Evolutionary conservation across 306 rosid genomes (phyloP).

Genomic region (Quercus ilex): DNA sequence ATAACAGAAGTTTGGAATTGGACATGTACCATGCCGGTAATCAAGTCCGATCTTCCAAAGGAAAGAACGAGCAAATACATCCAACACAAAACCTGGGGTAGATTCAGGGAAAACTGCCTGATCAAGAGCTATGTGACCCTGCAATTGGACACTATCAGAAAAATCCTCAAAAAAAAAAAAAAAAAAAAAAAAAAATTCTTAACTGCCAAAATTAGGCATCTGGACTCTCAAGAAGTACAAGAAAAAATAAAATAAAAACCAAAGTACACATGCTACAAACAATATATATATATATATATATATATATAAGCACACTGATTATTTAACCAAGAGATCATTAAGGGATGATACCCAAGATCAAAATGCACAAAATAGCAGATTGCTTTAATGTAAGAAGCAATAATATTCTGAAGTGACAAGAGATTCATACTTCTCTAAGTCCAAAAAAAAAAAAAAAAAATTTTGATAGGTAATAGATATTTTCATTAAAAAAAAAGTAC

Average conservation of each 20-base stretch:
- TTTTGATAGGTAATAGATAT: too few species aligned
- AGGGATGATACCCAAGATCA: neutral
- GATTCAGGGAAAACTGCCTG: constrained; percentile 82
- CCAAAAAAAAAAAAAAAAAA: too few species aligned
- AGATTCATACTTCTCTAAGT: neutral
- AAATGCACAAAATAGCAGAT: constrained; percentile 14
- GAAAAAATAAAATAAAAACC: constrained; percentile 1
- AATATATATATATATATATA: constrained; percentile 10
- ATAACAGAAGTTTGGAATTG: neutral
- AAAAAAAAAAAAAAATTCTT: constrained; percentile 1
- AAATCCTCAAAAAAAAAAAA: neutral
- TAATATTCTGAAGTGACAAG: neutral
- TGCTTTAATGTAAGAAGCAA: neutral
- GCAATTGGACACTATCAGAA: constrained; percentile 33
- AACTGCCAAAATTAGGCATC: constrained; percentile 5
- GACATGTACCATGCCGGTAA: constrained; percentile 81
- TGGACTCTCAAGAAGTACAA: neutral
- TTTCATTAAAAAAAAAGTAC: too few species aligned
- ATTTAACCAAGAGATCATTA: constrained; percentile 4
- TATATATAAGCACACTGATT: constrained; percentile 1
- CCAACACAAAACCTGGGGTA: constrained; percentile 92
- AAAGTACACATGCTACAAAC: constrained; percentile 5
- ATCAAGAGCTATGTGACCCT: constrained; percentile 98
- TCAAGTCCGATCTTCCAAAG: constrained; percentile 98
- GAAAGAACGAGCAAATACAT: constrained; percentile 91